A percentile compares a stretch with the other conserved stretches of the same genome.
phyloP scores from a whole-genome alignment of 768 basidiomycete genomes.

The Termitomyces sp. region DNA sequence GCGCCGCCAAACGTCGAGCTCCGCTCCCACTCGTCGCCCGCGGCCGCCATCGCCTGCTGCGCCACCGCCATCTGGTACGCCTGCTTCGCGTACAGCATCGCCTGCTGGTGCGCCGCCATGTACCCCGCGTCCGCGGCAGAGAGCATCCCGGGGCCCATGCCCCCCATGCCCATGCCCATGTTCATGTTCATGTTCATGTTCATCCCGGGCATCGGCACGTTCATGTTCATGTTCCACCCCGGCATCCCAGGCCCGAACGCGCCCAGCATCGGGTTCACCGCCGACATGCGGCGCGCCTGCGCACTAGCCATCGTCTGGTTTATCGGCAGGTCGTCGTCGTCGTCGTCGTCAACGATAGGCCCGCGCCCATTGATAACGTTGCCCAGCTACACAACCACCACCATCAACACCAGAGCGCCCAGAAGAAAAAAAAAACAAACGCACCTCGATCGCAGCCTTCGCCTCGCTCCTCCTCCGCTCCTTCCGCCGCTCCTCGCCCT shows the following conservation, averaged over 20 bases:
- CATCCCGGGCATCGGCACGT: constrained; percentile 16
- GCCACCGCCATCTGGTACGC: constrained; percentile 88
- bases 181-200: constrained; percentile 15
- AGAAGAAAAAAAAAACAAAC: constrained; percentile 16
- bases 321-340: constrained; percentile 44
- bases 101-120: constrained; percentile 79
- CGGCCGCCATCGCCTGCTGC: constrained; percentile 83
- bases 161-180: constrained; percentile 10
- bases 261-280: constrained; percentile 42
- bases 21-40: constrained; percentile 91
- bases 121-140: constrained; percentile 49
- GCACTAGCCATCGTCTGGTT: constrained; percentile 28
- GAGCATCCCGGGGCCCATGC: constrained; percentile 29
- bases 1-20: constrained; percentile 38
- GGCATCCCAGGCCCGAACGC: constrained; percentile 18
- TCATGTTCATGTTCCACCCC: constrained; percentile 21
- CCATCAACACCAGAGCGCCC: neutral
- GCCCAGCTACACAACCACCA: constrained; percentile 54
- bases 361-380: constrained; percentile 80
- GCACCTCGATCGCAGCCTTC: constrained; percentile 85
- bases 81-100: constrained; percentile 83
- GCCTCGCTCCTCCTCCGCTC: constrained; percentile 79
- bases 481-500: constrained; percentile 52
- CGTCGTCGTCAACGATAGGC: constrained; percentile 52
- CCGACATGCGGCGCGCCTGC: constrained; percentile 31